Evolutionary conservation across 345 rosid genomes (phyloP), one percentile per base, ranked within the genome.

Genomic region (Stellera chamaejasme): DNA sequence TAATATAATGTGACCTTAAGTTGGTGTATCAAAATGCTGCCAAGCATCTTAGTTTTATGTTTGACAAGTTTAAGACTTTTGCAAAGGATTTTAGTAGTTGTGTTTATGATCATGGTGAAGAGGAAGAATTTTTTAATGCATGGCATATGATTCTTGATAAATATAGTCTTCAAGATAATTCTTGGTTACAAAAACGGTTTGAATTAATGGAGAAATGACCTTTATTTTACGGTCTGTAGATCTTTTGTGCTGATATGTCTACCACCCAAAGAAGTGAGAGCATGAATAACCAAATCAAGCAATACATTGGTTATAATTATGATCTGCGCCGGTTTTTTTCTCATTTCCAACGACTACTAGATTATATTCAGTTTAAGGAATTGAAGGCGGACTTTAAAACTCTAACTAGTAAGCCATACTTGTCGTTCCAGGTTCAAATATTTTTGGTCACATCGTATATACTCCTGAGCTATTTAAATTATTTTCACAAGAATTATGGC

Each of bases 21-120:
- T n/a, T n/a, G n/a, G 52, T 58, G 7, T 50, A 50, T 6, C 26
- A 50, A 23, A 50, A 50, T 50, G 53, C 53, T 4, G 53, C 53
- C 10, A 50, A 50, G 13, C 9, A 50, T 50, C 13, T 50, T 6
- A 50, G 53, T 15, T 8, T 1, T 7, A 2, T 50, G 12, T 50
- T 50, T 50, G 13, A 50, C 10, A n/a, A n/a, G 13, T 50, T n/a
- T 6, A 50, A 23, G 15, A 10, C 15, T 6, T 50, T 45, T 58
- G 61, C 36, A 25, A 7, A 46, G 12, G 52, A 58, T 58, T 58
- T 58, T 13, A 58, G 52, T 23, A 5, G 28, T 1, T 26, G 41
- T 46, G 61, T 58, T 8, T 45, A 45, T 44, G 61, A 58, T 27
- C 39, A 46, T 58, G 52, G 44, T 12, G 61, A 58, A 6, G 51